These are phyloP conservation scores for Sonneratia alba DNA, from an alignment of 345 rosid genomes.

Conservation along the genomic window DNA sequence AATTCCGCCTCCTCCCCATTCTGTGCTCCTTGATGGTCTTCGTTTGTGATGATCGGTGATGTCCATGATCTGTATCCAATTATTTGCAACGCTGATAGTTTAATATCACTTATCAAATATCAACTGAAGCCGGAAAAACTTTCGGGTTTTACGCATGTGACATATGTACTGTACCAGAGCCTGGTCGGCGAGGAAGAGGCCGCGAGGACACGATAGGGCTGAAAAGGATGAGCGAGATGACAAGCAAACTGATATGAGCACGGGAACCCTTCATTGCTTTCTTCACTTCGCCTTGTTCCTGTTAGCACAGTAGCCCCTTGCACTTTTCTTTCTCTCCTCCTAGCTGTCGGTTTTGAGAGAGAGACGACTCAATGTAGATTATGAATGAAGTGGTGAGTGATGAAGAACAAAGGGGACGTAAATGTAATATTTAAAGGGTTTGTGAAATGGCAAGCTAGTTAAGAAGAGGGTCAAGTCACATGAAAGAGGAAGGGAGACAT, in stretches of 20 bases:
- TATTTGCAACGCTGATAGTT: too few relatives aligned
- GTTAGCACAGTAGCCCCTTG: too few relatives aligned
- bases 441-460: not conserved
- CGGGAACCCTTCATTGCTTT: constrained; percentile 25
- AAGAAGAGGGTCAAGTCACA: constrained; percentile 36
- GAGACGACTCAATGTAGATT: too few relatives aligned
- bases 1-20: not conserved
- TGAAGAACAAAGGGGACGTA: too few relatives aligned
- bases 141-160: not conserved
- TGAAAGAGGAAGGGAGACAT: constrained; percentile 23
- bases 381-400: too few relatives aligned
- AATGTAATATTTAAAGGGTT: constrained; percentile 35
- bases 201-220: constrained; percentile 23
- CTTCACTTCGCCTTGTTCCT: too few relatives aligned
- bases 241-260: constrained; percentile 15
- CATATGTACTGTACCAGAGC: constrained; percentile 18
- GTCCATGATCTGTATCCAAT: constrained; percentile 9
- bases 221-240: constrained; percentile 21
- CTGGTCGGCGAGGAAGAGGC: constrained; percentile 23
- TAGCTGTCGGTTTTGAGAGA: too few relatives aligned
- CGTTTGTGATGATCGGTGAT: constrained; percentile 12
- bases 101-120: too few relatives aligned
- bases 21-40: not conserved
- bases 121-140: too few relatives aligned
- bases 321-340: too few relatives aligned